These are phyloP conservation scores for Diaporthe citrichinensis DNA, from an alignment of 2,329 filamentous ascomycete species.

Conservation along the genomic window DNA sequence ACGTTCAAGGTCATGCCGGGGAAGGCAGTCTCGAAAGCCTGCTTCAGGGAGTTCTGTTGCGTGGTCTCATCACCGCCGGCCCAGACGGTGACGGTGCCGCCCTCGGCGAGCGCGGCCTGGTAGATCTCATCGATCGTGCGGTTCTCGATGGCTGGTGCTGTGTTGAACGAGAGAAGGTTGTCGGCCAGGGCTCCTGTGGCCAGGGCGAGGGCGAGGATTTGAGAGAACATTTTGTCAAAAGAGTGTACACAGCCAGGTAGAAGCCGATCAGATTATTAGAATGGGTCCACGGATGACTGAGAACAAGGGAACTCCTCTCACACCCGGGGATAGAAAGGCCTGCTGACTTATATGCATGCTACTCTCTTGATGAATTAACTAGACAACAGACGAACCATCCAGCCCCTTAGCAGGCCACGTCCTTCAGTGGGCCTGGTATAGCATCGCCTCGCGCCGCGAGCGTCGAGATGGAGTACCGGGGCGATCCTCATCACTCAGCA, in stretches of 20 bases:
- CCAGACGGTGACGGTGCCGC: constrained; percentile 60
- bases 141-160: constrained; percentile 41
- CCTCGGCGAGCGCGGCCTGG: constrained; percentile 62
- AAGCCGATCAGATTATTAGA: background rate
- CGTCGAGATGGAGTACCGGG: constrained; percentile 2
- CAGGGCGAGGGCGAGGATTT: constrained; percentile 17
- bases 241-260: background rate
- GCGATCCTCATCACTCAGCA: constrained; percentile 21
- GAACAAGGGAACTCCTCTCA: background rate
- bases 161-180: constrained; percentile 18
- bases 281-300: constrained; percentile 4
- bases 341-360: background rate
- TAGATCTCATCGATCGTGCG: constrained; percentile 64
- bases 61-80: constrained; percentile 62
- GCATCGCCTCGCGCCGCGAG: constrained; percentile 12
- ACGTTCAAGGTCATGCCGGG: constrained; percentile 66
- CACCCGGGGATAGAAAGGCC: background rate
- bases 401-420: background rate
- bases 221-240: constrained; percentile 22
- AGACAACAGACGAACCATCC: background rate
- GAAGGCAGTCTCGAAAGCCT: constrained; percentile 61
- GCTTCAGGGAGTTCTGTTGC: constrained; percentile 57
- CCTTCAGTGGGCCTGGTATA: background rate
- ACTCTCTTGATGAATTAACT: background rate
- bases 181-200: constrained; percentile 24